Evolutionary conservation across 2,329 filamentous ascomycete genomes (phyloP), one percentile per base, ranked within the genome.

Genomic region (Calonectria henricotiae): DNA sequence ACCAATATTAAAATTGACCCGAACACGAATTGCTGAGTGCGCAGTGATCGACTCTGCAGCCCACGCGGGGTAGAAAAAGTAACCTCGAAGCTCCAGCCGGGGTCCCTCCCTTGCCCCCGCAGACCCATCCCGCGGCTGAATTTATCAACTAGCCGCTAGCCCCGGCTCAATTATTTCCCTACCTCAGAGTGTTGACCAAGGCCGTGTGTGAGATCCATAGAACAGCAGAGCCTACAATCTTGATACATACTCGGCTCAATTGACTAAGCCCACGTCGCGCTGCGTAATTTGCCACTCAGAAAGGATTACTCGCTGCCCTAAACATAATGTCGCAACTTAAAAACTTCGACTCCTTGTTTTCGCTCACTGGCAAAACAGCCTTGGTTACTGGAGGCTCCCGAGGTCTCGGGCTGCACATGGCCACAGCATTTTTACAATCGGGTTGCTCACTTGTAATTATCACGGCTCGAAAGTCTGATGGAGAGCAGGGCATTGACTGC

Each of bases 401-500:
- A n/a, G 87, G 87, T 0, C 81, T 89, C 0, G 87, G 87, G 27
- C 84, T 92, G 11, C 88, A 92, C 79, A 89, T 90, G 64, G 90
- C 90, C 23, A 91, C 89, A 27, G 90, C 89, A 30, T 87, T 93
- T 68, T 86, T 93, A 51, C 90, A 91, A 83, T 89, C 92, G n/a
- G 92, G 92, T 70, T 91, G 88, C 80, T 89, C 89, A 67, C 91
- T 90, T 75, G 88, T 94, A 71, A 90, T 93, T 83, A 92, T 94
- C 80, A 92, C 91, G n/a, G 92, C 90, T 5, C 90, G 92, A 76
- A 93, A 93, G 83, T 87, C 88, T 62, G 83, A 86, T 41, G 91
- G 90, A 30, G 92, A 90, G 3, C 76, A 81, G 61, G 81, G 80
- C 25, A 79, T 83, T 82, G 86, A 89, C 55, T 88, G 90, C 79